Evolutionary conservation across 768 basidiomycete genomes (phyloP).

Genomic region (Leccinum boreale): DNA sequence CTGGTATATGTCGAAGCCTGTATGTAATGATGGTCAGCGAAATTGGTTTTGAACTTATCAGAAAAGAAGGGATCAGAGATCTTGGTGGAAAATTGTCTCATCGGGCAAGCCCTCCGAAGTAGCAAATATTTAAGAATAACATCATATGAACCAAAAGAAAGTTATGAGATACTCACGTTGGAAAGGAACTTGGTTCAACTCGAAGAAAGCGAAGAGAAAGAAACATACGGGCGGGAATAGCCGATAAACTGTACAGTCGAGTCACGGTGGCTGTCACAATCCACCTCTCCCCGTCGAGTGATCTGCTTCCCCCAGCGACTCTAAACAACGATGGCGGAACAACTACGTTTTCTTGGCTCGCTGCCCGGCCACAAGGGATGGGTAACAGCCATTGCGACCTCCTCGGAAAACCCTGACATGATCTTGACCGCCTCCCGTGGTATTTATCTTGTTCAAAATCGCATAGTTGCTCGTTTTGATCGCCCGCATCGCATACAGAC

Average conservation of each 20-base stretch:
- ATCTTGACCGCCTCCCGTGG: slow-evolving; percentile 98
- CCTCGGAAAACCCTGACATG: slow-evolving; percentile 98
- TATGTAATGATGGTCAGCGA: slow-evolving; percentile 1
- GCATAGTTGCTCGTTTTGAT: slow-evolving; percentile 19
- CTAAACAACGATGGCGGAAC: slow-evolving; percentile 64
- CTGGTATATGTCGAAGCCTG: not conserved
- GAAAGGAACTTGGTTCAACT: not conserved
- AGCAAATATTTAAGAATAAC: slow-evolving; percentile 59
- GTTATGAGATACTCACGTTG: slow-evolving; percentile 15
- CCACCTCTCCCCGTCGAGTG: not conserved
- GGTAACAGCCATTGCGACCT: slow-evolving; percentile 98
- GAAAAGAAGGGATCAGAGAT: slow-evolving; percentile 50
- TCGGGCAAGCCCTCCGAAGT: slow-evolving; percentile 58
- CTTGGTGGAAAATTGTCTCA: slow-evolving; percentile 70
- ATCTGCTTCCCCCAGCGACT: slow-evolving; percentile 4
- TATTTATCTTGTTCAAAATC: slow-evolving; percentile 36
- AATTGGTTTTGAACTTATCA: not conserved
- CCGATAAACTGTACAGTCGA: slow-evolving; percentile 55
- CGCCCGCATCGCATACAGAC: slow-evolving; percentile 71
- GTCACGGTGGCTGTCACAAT: slow-evolving; percentile 64
- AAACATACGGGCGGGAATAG: slow-evolving; percentile 10
- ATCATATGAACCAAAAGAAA: slow-evolving; percentile 31
- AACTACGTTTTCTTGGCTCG: slow-evolving; percentile 87
- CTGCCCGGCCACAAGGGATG: slow-evolving; percentile 93
- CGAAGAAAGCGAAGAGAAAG: not conserved